Percentiles rank a stretch among this genome's conserved stretches.
Evolutionary conservation across 2,329 filamentous ascomycete genomes (phyloP).

Genomic region (Chrysoporthe austroafricana): DNA sequence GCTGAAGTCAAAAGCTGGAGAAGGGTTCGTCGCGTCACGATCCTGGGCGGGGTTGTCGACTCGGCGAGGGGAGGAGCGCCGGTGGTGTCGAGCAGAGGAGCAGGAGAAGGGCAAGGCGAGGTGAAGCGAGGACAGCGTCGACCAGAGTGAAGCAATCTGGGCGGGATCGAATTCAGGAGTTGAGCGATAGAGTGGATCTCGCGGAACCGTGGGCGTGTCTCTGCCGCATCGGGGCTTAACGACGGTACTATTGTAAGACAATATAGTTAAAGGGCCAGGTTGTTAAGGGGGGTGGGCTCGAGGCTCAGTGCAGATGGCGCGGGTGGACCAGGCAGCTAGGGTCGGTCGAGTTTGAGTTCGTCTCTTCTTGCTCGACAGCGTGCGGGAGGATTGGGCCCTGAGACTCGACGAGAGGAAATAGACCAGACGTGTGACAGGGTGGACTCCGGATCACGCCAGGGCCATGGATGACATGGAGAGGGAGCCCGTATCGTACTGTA

Average conservation of each 20-base stretch:
- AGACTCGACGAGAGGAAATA: neutral
- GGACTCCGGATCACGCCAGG: neutral
- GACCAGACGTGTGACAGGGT: neutral
- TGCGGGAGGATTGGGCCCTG: neutral
- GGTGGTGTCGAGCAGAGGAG: slow-evolving; percentile 20
- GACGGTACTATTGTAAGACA: slow-evolving; percentile 17
- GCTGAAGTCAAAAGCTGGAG: slow-evolving; percentile 16
- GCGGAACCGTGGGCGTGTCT: slow-evolving; percentile 26
- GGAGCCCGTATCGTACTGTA: neutral
- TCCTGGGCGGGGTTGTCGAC: slow-evolving; percentile 23
- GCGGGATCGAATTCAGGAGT: slow-evolving; percentile 25
- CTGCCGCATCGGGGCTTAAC: slow-evolving; percentile 25
- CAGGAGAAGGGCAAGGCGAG: slow-evolving; percentile 6
- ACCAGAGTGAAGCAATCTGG: slow-evolving; percentile 20
- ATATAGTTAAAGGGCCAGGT: slow-evolving; percentile 8
- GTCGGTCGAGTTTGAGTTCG: slow-evolving; percentile 5
- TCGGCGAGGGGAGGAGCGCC: slow-evolving; percentile 16
- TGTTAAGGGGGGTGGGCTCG: slow-evolving; percentile 14
- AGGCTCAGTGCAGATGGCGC: slow-evolving; percentile 8
- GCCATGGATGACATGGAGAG: neutral
- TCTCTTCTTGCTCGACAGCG: neutral
- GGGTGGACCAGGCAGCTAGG: slow-evolving; percentile 21
- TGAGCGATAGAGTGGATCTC: slow-evolving; percentile 28
- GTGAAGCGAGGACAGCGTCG: neutral
- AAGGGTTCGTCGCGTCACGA: slow-evolving; percentile 20